Evolutionary conservation across 2,329 filamentous ascomycete species (phyloP).

Genomic region (Ophiosphaerella herpotricha): DNA sequence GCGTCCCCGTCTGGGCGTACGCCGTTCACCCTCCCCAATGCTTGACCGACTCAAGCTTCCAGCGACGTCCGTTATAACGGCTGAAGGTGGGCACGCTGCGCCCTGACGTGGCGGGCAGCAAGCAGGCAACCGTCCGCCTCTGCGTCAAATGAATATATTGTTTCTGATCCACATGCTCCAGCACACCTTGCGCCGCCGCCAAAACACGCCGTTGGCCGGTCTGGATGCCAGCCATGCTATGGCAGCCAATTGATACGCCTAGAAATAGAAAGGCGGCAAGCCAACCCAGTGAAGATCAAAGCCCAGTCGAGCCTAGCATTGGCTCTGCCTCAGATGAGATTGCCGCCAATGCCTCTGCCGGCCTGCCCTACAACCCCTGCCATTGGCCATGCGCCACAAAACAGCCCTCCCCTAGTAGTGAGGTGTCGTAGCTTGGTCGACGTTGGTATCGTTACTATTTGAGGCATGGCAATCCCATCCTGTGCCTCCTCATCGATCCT

Average conservation of each 20-base stretch:
- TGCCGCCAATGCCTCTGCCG: conserved; percentile 29
- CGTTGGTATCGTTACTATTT: conserved; percentile 20
- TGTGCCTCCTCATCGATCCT: conserved; percentile 15
- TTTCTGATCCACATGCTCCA: too few species aligned
- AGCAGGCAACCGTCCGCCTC: too few species aligned
- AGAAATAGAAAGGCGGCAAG: conserved; percentile 30
- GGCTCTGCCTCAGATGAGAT: conserved; percentile 29
- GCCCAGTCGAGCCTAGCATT: conserved; percentile 22
- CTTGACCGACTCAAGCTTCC: conserved; percentile 26
- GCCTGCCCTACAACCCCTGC: conserved; percentile 6
- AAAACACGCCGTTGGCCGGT: conserved; percentile 16
- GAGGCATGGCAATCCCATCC: conserved; percentile 19
- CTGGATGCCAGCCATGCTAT: conserved; percentile 1
- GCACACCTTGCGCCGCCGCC: conserved; percentile 1
- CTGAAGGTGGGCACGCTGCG: not conserved
- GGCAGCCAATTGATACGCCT: conserved; percentile 24
- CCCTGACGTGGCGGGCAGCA: not conserved
- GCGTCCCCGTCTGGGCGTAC: conserved; percentile 17
- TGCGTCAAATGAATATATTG: too few species aligned
- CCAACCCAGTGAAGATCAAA: conserved; percentile 28
- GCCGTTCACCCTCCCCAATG: conserved; percentile 17
- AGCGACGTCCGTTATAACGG: conserved; percentile 1
- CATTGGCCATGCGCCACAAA: conserved; percentile 21
- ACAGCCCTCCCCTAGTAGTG: conserved; percentile 17
- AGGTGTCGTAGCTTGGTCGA: conserved; percentile 9